Conservation (phyloP, 2,329 filamentous ascomycete species). For the Metarhizium brunneum region DNA sequence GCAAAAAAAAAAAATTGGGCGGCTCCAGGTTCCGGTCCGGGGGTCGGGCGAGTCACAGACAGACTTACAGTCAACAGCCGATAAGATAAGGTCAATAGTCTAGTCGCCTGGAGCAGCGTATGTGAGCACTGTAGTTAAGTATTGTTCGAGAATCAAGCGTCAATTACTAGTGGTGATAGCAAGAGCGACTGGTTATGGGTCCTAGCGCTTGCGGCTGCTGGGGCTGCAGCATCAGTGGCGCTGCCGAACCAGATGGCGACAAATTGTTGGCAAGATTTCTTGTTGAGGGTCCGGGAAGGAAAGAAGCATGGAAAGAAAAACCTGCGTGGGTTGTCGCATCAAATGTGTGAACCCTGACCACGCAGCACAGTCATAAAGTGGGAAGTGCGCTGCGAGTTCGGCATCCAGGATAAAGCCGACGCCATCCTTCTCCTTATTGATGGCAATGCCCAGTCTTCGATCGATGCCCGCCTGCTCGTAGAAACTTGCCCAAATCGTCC, state of each 20-base stretch:
- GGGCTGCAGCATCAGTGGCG: not conserved
- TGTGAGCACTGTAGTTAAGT: no score
- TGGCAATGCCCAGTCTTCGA: not conserved
- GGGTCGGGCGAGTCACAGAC: conserved; percentile 1
- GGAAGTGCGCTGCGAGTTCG: not conserved
- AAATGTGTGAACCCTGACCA: not conserved
- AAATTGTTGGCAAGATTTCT: not conserved
- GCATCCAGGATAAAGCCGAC: not conserved
- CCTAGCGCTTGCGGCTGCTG: no score
- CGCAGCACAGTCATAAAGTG: not conserved
- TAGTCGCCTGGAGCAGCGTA: not conserved
- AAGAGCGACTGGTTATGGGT: no score
- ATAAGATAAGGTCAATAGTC: conserved; percentile 7
- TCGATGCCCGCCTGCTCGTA: no score
- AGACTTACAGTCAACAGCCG: conserved; percentile 4
- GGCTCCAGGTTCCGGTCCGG: conserved; percentile 2
- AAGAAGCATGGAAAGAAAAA: not conserved
- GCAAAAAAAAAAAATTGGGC: conserved; percentile 18
- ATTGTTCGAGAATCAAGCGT: no score
- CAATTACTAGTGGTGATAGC: no score
- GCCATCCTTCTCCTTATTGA: not conserved
- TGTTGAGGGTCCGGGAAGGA: not conserved
- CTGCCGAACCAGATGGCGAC: not conserved
- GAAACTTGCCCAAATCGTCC: no score
- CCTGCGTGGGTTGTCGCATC: not conserved